phyloP scores from a whole-genome alignment of 257 asterid genomes.

The Scutellaria barbata region DNA sequence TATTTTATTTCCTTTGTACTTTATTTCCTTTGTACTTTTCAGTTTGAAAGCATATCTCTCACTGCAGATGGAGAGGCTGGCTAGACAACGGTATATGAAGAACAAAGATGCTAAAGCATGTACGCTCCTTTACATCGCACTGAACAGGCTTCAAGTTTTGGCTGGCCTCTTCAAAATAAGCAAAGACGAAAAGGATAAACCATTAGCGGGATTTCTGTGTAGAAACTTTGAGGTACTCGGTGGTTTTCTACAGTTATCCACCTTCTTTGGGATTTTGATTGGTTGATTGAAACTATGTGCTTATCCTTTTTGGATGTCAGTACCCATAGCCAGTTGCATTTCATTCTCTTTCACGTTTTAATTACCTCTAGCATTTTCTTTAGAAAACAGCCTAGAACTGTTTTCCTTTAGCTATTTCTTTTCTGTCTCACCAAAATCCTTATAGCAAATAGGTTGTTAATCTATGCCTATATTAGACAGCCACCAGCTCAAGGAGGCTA shows the following conservation, averaged over 20 bases:
- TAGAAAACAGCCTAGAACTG: too few relatives aligned
- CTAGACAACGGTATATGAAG: constrained; percentile 83
- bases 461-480: constrained; percentile 1
- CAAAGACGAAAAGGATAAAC: constrained; percentile 93
- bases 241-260: constrained; percentile 4
- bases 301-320: constrained; percentile 18
- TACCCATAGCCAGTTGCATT: constrained; percentile 5
- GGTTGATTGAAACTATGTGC: constrained; percentile 12
- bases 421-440: constrained; percentile 12
- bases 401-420: background rate
- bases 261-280: constrained; percentile 14
- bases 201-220: constrained; percentile 76
- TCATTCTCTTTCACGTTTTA: background rate
- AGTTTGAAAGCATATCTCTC: constrained; percentile 36
- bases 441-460: constrained; percentile 3
- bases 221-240: constrained; percentile 91
- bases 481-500: constrained; percentile 19
- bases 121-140: constrained; percentile 83
- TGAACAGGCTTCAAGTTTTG: constrained; percentile 93
- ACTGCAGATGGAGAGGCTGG: constrained; percentile 91
- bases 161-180: constrained; percentile 94
- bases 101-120: constrained; percentile 92
- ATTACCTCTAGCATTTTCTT: background rate
- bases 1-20: constrained; percentile 10
- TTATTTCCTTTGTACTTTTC: constrained; percentile 6